Base-by-base conservation (phyloP, 2,329 filamentous ascomycete genomes). In the Gaeumannomyces tritici region DNA sequence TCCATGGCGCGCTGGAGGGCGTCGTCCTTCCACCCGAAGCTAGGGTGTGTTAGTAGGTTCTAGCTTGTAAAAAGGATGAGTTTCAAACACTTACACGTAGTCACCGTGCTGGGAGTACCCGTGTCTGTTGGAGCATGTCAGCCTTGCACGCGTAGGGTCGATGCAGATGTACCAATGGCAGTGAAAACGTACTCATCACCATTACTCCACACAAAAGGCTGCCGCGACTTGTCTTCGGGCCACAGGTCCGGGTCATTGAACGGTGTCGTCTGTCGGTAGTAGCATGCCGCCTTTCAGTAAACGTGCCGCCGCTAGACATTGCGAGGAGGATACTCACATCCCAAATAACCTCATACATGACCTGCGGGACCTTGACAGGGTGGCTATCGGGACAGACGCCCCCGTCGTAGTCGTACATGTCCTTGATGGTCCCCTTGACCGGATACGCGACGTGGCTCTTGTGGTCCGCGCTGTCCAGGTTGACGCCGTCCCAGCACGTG, bases 281-380 rank as follows among this genome's bases (percentile, higher is more conserved):
- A 9, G 31, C 29, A 12, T 33, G n/a, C n/a, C n/a, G n/a, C n/a
- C n/a, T n/a, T n/a, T n/a, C n/a, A n/a, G n/a, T n/a, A n/a, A 31
- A 26, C 29, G n/a, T 24, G 28, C 31, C 7, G 18, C 57, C 31
- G 57, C 47, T 21, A 59, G 57, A 18, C 26, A 18, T 57, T n/a
- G 26, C 24, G 55, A 57, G 55, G 55, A 57, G 31, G 24, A 60
- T 47, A 18, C 62, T 61, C 42, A 63, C 62, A 47, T 77, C 74
- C 68, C 74, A 77, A 65, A 74, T 73, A 2, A 76, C 72, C 66
- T 77, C 75, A 64, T 75, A 77, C 71, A 77, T 77, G 2, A 77
- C 66, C 61, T 77, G 75, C 4, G 75, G 75, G 28, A 76, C 65
- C 11, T 64, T 66, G 15, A 71, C 70, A 0, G 71, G 71, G 62